Percentiles rank a stretch among this genome's conserved stretches.
These are phyloP conservation scores for Neopestalotiopsis rosae DNA, from an alignment of 2,329 filamentous ascomycete genomes.

Conservation along the genomic window DNA sequence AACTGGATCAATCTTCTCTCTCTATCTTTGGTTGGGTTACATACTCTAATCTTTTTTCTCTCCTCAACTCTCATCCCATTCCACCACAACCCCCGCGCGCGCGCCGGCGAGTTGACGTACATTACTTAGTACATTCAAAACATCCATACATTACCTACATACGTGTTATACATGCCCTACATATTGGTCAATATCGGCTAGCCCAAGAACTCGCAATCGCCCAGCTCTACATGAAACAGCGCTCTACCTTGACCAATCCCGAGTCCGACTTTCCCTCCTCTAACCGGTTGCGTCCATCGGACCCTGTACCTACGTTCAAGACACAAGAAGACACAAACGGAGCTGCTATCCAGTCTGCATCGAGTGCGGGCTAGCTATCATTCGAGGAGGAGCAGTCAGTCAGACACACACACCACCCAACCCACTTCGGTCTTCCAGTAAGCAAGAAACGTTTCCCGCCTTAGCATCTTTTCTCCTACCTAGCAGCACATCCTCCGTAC, in stretches of 20 bases:
- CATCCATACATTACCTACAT: slow-evolving; percentile 1
- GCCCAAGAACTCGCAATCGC: slow-evolving; percentile 15
- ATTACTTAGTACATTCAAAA: neutral
- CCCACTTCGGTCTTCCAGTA: slow-evolving; percentile 9
- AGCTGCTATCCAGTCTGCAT: slow-evolving; percentile 11
- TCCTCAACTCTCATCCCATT: neutral
- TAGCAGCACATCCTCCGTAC: neutral
- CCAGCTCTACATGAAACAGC: slow-evolving; percentile 19
- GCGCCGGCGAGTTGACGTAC: neutral
- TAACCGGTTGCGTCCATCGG: slow-evolving; percentile 15
- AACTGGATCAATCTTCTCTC: neutral
- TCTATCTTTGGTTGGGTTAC: neutral
- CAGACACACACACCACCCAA: neutral
- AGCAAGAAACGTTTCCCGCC: slow-evolving; percentile 16
- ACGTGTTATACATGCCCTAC: neutral
- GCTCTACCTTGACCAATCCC: slow-evolving; percentile 5
- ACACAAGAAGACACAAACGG: neutral
- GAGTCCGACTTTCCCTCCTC: slow-evolving; percentile 2
- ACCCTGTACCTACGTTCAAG: slow-evolving; percentile 5
- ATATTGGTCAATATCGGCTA: slow-evolving; percentile 1
- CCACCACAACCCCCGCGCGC: neutral
- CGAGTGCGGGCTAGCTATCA: neutral
- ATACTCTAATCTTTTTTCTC: neutral
- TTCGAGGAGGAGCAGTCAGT: neutral
- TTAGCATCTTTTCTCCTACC: slow-evolving; percentile 5